A percentile compares a stretch with the other conserved stretches of the same genome.
These are phyloP conservation scores for Jacaranda copaia DNA, from an alignment of 257 asterid species.

Conservation along the genomic window DNA sequence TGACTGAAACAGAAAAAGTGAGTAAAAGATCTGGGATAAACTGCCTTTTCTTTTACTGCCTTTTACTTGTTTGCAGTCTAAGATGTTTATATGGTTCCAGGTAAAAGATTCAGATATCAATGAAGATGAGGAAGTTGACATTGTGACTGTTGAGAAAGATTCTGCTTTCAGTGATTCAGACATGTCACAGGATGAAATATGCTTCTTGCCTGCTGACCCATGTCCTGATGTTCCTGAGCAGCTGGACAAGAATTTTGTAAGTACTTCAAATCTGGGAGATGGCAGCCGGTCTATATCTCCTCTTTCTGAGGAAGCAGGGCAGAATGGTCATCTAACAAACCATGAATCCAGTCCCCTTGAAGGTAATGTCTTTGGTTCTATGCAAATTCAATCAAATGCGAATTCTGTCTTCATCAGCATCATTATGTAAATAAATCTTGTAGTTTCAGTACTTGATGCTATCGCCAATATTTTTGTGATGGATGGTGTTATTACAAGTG, in stretches of 20 bases:
- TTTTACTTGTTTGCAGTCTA: conserved; percentile 27
- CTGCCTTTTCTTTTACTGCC: neutral
- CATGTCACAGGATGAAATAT: conserved; percentile 76
- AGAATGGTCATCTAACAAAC: conserved; percentile 67
- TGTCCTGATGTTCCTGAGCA: conserved; percentile 74
- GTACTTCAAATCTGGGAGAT: conserved; percentile 67
- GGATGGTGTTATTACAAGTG: conserved; percentile 1
- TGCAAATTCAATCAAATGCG: conserved; percentile 34
- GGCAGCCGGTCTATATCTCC: conserved; percentile 79
- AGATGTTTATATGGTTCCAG: conserved; percentile 49
- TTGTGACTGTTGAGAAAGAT: conserved; percentile 68
- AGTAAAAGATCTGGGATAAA: neutral
- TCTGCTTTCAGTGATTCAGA: conserved; percentile 91
- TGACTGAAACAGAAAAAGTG: conserved; percentile 78
- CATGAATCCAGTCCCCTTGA: conserved; percentile 75
- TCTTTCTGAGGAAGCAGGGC: conserved; percentile 76
- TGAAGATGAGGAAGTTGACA: conserved; percentile 87
- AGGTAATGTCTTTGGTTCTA: conserved; percentile 49
- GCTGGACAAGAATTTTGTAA: conserved; percentile 62
- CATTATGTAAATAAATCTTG: conserved; percentile 13
- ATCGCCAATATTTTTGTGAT: neutral
- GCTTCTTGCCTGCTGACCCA: conserved; percentile 87
- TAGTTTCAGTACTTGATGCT: neutral
- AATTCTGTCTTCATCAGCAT: conserved; percentile 3
- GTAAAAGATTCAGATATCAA: conserved; percentile 69